Percentiles rank a stretch among this genome's conserved stretches.
Evolutionary conservation across 768 basidiomycete species (phyloP).

Genomic region (Naganishia kalamii): DNA sequence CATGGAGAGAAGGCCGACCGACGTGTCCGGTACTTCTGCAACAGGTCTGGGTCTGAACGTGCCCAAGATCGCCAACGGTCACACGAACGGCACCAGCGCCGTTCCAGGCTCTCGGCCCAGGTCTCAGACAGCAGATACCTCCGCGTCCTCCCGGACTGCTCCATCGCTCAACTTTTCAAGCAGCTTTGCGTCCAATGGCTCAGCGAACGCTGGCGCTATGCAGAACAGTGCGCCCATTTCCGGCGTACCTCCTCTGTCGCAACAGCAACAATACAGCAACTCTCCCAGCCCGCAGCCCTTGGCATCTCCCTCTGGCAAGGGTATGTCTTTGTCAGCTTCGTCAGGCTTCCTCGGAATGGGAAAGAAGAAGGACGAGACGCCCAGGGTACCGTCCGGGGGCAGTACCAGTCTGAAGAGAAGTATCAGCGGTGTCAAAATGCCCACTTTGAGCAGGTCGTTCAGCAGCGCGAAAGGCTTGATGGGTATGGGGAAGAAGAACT

Average conservation of each 20-base stretch:
- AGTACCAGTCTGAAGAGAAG: constrained; percentile 1
- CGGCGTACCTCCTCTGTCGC: background rate
- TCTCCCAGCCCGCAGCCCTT: background rate
- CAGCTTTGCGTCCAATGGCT: background rate
- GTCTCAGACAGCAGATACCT: constrained; percentile 1
- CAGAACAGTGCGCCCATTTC: background rate
- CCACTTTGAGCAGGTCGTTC: background rate
- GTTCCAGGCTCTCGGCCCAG: background rate
- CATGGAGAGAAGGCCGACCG: background rate
- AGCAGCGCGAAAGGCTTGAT: background rate
- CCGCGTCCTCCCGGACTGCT: background rate
- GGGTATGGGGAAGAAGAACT: background rate
- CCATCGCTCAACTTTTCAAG: background rate
- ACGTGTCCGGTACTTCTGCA: background rate
- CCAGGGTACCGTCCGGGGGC: background rate
- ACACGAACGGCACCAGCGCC: background rate
- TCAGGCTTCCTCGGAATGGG: background rate
- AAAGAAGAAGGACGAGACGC: constrained; percentile 7
- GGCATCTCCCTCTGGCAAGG: background rate
- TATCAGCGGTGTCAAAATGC: constrained; percentile 9
- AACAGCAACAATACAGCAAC: background rate
- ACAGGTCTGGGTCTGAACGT: background rate
- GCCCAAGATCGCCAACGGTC: background rate
- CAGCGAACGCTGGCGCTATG: background rate
- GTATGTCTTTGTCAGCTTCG: background rate